Base-by-base conservation (phyloP, 208 protist genomes). In the Leishmania arabica region DNA sequence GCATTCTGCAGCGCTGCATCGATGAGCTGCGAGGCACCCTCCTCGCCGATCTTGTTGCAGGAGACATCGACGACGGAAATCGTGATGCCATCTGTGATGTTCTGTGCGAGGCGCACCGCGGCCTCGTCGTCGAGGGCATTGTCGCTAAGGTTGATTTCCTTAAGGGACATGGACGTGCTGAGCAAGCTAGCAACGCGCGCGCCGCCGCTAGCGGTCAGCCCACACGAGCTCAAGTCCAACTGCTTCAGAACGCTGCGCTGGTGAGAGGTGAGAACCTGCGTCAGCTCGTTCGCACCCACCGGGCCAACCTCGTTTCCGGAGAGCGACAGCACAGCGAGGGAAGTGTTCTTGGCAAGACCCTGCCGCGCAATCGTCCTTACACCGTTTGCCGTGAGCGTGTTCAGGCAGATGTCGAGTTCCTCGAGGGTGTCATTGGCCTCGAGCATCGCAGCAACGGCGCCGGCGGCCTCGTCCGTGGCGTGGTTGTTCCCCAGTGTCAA, bases 401-500 rank as follows among this genome's bases (percentile, higher is more conserved):
- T 96, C 11, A 95, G 86, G 54, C 95, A 92, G 5, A 97, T 64
- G 75, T 97, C 95, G 2, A 97, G 88, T 73, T 81, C 81, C 75
- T 93, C 84, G 13, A 97, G 85, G 3, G 89, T 93, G 65, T 85
- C 85, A 78, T 97, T 97, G 17, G 82, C 81, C 34, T 91, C 84
- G 37, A 97, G 79, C 92, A 97, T 96, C 31, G 88, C 88, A 27
- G 90, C 95, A 62, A 97, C 85, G 0, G 80, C 83, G 6, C 17
- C 54, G 11, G 88, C 85, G 0, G 87, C 79, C n/a, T 83, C 93
- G 74, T 96, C 95, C 0, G 91, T 95, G 54, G 91, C 93, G 82
- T 96, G 86, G 78, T 97, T 97, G 86, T 95, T 96, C 40, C 95
- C 95, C 7, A 96, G 74, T 5, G 88, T 93, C 27, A 97, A 79